phyloP scores from a whole-genome alignment of 768 basidiomycete species.

The Cystoderma amianthinum region DNA sequence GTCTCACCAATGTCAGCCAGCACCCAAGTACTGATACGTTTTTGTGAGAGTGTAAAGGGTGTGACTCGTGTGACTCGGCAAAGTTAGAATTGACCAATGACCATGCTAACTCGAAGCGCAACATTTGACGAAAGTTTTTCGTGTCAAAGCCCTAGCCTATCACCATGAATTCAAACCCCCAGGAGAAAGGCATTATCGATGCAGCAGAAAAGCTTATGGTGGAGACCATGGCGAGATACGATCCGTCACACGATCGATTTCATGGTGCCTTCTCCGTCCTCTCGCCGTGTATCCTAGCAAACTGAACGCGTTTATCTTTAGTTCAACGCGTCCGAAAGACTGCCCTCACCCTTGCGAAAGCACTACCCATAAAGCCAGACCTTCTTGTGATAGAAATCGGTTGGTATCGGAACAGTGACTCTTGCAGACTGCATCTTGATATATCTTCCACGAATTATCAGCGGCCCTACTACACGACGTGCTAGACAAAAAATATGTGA shows the following conservation, averaged over 20 bases:
- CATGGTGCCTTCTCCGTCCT: constrained; percentile 50
- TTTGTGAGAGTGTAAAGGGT: too few species aligned
- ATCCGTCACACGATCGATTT: constrained; percentile 74
- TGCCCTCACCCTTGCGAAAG: constrained; percentile 59
- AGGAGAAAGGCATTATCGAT: constrained; percentile 44
- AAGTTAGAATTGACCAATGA: too few species aligned
- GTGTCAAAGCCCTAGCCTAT: too few species aligned
- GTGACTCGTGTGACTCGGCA: too few species aligned
- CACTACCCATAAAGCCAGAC: constrained; percentile 46
- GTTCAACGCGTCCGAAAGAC: constrained; percentile 80
- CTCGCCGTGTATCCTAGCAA: not conserved
- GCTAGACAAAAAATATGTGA: constrained; percentile 79
- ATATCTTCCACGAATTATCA: constrained; percentile 14
- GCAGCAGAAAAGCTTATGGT: constrained; percentile 67
- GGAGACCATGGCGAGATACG: constrained; percentile 69
- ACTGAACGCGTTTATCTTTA: constrained; percentile 18
- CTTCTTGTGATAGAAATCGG: constrained; percentile 72
- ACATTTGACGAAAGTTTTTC: too few species aligned
- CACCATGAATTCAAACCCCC: constrained; percentile 43
- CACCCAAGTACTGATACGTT: too few species aligned
- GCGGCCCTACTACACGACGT: constrained; percentile 88
- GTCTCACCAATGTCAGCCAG: too few species aligned
- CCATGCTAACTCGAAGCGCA: too few species aligned
- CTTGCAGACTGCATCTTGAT: not conserved
- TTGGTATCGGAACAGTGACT: constrained; percentile 10